phyloP scores from a whole-genome alignment of 257 asterid species.

The Apocynum venetum region DNA sequence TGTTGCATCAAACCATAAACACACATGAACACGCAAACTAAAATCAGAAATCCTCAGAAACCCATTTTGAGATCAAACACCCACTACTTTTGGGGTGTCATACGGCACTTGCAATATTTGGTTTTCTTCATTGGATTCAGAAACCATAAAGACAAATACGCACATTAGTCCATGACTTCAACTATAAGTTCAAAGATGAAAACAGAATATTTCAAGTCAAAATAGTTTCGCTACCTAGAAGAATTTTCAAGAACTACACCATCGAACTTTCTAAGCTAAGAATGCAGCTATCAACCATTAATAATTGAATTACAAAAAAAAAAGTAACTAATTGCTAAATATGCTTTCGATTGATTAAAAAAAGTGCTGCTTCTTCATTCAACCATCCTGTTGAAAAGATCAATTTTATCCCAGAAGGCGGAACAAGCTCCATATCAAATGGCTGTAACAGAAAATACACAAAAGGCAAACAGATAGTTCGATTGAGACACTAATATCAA shows the following conservation, averaged over 20 bases:
- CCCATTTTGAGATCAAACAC: slow-evolving; percentile 24
- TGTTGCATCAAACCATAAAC: neutral
- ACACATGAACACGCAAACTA: neutral
- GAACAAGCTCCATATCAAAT: neutral
- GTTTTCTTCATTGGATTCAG: slow-evolving; percentile 22
- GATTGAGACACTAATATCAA: neutral
- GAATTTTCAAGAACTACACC: neutral
- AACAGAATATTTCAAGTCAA: neutral
- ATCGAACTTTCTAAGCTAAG: neutral
- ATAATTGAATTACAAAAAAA: neutral
- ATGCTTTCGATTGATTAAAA: neutral
- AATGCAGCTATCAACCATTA: neutral
- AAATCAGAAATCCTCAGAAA: slow-evolving; percentile 18
- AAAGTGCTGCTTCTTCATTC: neutral
- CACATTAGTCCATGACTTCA: neutral
- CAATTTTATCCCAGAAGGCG: neutral
- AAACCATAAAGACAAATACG: neutral
- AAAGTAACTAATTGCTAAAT: neutral
- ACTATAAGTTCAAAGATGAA: neutral
- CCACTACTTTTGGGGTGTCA: slow-evolving; percentile 9
- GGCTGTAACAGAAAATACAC: neutral
- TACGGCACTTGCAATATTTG: slow-evolving; percentile 25
- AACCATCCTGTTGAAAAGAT: neutral
- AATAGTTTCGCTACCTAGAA: neutral
- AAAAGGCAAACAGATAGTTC: neutral